Evolutionary conservation across 78 protist genomes (phyloP).

Genomic region (Dictyostelium firmibasis): DNA sequence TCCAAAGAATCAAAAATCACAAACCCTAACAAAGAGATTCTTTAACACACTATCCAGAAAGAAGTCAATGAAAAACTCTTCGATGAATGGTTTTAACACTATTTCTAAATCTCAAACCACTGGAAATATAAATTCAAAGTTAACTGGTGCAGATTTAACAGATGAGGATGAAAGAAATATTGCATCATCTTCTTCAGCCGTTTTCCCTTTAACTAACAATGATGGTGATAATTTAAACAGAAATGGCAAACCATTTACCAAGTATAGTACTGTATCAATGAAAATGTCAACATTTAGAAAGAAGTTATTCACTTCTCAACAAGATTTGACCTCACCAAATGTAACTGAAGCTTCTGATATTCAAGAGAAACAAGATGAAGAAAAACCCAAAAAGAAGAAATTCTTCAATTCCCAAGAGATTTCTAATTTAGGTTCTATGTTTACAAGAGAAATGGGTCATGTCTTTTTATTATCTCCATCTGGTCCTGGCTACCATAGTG

Average conservation of each 20-base stretch:
- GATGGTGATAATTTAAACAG: not conserved
- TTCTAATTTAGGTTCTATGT: not conserved
- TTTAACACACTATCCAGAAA: constrained; percentile 22
- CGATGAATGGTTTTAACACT: not conserved
- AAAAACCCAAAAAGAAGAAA: constrained; percentile 8
- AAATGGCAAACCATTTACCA: not conserved
- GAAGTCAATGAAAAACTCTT: constrained; percentile 5
- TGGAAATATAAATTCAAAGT: too few relatives aligned
- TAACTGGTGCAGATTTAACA: not conserved
- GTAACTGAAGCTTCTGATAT: not conserved
- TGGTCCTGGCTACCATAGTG: not conserved
- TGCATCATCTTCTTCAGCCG: not conserved
- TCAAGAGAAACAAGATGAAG: not conserved
- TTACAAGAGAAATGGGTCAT: constrained; percentile 43
- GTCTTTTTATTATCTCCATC: constrained; percentile 31
- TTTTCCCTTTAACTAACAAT: not conserved
- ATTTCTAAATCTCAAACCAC: not conserved
- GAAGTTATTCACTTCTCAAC: constrained; percentile 8
- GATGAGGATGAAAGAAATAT: not conserved
- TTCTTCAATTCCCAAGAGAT: not conserved
- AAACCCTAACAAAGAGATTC: constrained; percentile 7
- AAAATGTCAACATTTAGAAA: constrained; percentile 38
- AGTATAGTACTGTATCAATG: constrained; percentile 17
- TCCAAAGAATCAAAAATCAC: not conserved
- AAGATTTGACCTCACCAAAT: not conserved